Base-by-base conservation (phyloP, 148 eudicot species). In the Bassia scoparia region DNA sequence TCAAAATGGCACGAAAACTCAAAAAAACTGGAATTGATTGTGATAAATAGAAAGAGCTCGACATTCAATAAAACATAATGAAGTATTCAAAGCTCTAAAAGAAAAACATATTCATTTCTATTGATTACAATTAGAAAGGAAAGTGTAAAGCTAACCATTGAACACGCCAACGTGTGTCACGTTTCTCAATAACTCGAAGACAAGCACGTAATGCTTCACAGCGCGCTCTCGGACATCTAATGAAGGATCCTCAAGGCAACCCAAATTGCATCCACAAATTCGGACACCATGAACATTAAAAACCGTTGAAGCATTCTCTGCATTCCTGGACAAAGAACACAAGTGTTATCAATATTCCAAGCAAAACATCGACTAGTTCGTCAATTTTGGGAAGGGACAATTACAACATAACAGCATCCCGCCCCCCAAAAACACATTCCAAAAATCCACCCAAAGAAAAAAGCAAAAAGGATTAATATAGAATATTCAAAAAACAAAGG, bases 91-190 rank as follows among this genome's bases (percentile, higher is more conserved):
- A 10, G 13, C 21, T 1, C 2, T n/a, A 14, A 50, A 21, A 50
- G 16, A 9, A 46, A 46, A 14, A 50, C 14, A 14, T 15, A 2
- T 9, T 50, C 20, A 52, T 21, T 21, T 20, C 56, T 6, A 24
- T 52, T 52, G 10, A 20, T 52, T 7, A 10, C 24, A 52, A 59
- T 29, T 29, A 0, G 34, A 6, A 61, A 61, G 5, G 12, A 30
- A 61, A 61, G 0, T 17, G 20, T 24, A 37, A 71, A 79, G n/a
- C 91, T 75, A 63, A 91, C 98, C 98, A 91, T 86, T 91, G 98
- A 27, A 94, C 93, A 71, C 98, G 97, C 97, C 97, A 94, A 41
- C 98, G 91, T 24, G 98, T 94, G 81, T 94, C 98, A 67, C 98
- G 98, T 74, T 87, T 87, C 81, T 94, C 98, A 81, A 94, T 94